These are phyloP conservation scores for Isochrysis galbana DNA, from an alignment of 78 protist species.

Conservation along the genomic window DNA sequence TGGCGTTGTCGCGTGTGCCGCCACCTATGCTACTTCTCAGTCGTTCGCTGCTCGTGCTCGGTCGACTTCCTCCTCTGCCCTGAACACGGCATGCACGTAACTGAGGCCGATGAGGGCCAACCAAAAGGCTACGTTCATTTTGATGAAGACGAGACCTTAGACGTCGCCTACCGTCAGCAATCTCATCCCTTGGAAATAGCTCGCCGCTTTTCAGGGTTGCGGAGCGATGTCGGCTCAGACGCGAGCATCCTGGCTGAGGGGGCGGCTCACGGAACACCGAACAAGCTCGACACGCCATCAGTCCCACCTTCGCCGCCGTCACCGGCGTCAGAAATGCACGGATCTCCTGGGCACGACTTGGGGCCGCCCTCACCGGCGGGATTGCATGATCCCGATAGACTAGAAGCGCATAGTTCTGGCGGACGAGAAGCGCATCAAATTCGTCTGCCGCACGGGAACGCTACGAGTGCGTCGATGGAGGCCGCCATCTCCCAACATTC, in stretches of 20 bases:
- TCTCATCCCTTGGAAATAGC: not conserved
- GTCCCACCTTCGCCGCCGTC: not conserved
- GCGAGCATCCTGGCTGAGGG: too few species aligned
- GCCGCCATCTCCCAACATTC: too few species aligned
- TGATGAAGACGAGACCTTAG: not conserved
- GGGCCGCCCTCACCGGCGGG: too few species aligned
- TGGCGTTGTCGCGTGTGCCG: conserved; percentile 30
- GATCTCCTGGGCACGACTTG: too few species aligned
- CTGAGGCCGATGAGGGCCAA: not conserved
- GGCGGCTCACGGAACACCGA: too few species aligned
- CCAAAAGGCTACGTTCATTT: not conserved
- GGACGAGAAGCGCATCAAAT: too few species aligned
- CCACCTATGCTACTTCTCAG: conserved; percentile 7
- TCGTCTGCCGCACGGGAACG: too few species aligned
- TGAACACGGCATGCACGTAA: not conserved
- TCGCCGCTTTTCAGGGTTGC: not conserved
- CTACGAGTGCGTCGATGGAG: too few species aligned
- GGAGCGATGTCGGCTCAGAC: not conserved
- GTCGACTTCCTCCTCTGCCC: not conserved
- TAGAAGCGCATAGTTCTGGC: too few species aligned
- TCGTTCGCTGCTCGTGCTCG: conserved; percentile 1
- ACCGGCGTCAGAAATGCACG: not conserved
- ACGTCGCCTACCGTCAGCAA: not conserved
- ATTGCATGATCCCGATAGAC: too few species aligned
- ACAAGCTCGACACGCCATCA: too few species aligned